Conservation (phyloP, 106 monocot species). For the Cymbidium sinense region DNA sequence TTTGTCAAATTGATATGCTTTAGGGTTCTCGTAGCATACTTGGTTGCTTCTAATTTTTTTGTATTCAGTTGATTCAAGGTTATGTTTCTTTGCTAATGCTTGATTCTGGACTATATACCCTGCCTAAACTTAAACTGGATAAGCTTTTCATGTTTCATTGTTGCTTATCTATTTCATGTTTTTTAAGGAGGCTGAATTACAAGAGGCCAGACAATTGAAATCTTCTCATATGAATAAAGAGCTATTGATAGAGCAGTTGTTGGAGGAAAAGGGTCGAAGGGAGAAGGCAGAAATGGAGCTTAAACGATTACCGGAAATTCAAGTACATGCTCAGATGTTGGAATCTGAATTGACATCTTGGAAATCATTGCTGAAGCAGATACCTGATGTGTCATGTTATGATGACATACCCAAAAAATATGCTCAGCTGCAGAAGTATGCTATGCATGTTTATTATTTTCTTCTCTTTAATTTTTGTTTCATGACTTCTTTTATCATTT, state of each 20-base stretch:
- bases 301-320: conserved; percentile 47
- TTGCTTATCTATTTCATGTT: conserved; percentile 1
- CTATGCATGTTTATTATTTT: neutral
- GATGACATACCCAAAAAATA: conserved; percentile 72
- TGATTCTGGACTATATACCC: neutral
- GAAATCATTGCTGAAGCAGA: conserved; percentile 65
- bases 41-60: neutral
- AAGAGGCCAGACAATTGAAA: conserved; percentile 82
- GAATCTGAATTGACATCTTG: conserved; percentile 63
- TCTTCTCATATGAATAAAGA: conserved; percentile 61
- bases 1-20: neutral
- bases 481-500: neutral
- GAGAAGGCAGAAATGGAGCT: conserved; percentile 76
- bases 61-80: neutral
- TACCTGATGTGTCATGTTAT: conserved; percentile 72
- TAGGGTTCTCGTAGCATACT: neutral
- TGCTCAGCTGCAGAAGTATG: conserved; percentile 68
- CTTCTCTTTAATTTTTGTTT: neutral
- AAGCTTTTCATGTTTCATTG: neutral
- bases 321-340: conserved; percentile 49
- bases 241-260: conserved; percentile 73
- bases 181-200: conserved; percentile 78
- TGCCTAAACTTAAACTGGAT: neutral
- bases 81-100: neutral
- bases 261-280: conserved; percentile 69